These are phyloP conservation scores for Candida xyloterini DNA, from an alignment of 805 yeast genomes.

Conservation along the genomic window DNA sequence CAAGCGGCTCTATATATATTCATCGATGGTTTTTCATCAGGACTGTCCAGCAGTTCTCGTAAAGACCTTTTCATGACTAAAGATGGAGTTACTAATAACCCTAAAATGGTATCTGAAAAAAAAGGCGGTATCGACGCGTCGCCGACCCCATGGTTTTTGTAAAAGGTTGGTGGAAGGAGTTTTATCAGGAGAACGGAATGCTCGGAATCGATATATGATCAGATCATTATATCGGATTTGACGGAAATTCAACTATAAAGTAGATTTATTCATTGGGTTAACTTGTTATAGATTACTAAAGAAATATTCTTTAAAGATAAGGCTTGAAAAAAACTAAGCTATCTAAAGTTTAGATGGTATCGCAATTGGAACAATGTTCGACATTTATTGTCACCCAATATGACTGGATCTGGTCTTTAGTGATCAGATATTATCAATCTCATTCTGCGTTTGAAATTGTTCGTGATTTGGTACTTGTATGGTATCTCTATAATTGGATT, in stretches of 20 bases:
- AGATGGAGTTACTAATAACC: too few species aligned
- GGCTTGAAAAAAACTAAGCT: too few species aligned
- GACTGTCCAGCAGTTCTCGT: constrained; percentile 6
- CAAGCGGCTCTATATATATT: constrained; percentile 48
- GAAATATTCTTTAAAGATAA: too few species aligned
- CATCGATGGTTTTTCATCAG: constrained; percentile 6
- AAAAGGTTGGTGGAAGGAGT: too few species aligned
- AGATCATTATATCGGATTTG: too few species aligned
- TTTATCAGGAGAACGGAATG: too few species aligned
- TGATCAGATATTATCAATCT: constrained; percentile 7
- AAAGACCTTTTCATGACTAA: constrained; percentile 8
- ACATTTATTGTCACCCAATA: neutral
- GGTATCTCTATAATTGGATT: constrained; percentile 8
- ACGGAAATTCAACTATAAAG: too few species aligned
- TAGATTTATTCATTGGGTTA: too few species aligned
- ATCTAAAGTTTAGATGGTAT: neutral
- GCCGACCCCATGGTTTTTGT: neutral
- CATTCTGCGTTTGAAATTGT: constrained; percentile 6
- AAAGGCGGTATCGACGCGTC: constrained; percentile 6
- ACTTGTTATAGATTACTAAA: too few species aligned
- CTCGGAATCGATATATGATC: too few species aligned
- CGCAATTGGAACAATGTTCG: neutral
- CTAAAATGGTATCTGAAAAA: neutral
- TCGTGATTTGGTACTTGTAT: constrained; percentile 12
- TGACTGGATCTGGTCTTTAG: neutral